Evolutionary conservation across 352 stramenopile genomes (phyloP).

Genomic region (Pythium apleroticum): DNA sequence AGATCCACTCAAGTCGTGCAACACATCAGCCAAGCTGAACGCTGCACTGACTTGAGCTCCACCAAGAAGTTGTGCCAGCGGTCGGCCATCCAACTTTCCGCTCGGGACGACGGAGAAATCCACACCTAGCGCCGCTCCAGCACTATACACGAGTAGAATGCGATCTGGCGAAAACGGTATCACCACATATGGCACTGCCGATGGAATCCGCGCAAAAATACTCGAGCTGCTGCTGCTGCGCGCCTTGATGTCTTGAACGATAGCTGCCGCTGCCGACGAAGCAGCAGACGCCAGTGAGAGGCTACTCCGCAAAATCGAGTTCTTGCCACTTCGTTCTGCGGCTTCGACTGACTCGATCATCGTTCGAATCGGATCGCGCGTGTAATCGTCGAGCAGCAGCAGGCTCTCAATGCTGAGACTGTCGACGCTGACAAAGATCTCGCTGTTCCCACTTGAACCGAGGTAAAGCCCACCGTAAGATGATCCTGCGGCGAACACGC

Average conservation of each 20-base stretch:
- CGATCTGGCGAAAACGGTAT: slow-evolving; percentile 47
- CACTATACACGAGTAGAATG: slow-evolving; percentile 53
- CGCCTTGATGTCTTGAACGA: slow-evolving; percentile 71
- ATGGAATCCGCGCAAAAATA: slow-evolving; percentile 56
- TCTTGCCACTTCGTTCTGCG: slow-evolving; percentile 48
- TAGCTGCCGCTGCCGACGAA: slow-evolving; percentile 58
- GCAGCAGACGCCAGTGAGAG: slow-evolving; percentile 59
- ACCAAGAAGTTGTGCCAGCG: slow-evolving; percentile 57
- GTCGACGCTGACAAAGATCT: slow-evolving; percentile 51
- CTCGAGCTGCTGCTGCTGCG: slow-evolving; percentile 32
- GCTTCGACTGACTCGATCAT: slow-evolving; percentile 73
- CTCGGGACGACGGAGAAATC: slow-evolving; percentile 49
- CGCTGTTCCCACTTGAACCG: slow-evolving; percentile 46
- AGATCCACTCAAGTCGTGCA: slow-evolving; percentile 49
- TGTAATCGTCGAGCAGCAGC: slow-evolving; percentile 58
- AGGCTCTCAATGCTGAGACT: slow-evolving; percentile 49
- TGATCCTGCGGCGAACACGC: slow-evolving; percentile 53
- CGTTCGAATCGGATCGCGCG: slow-evolving; percentile 60
- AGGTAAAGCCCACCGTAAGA: slow-evolving; percentile 59
- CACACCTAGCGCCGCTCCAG: slow-evolving; percentile 34
- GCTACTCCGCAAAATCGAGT: slow-evolving; percentile 45
- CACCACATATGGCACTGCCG: slow-evolving; percentile 45
- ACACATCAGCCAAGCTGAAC: slow-evolving; percentile 36
- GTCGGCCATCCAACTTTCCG: slow-evolving; percentile 54
- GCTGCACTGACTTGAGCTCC: slow-evolving; percentile 30